Evolutionary conservation across 139 green algal genomes (phyloP), one percentile per base, ranked within the genome.

Genomic region (Yamagishiella unicocca): DNA sequence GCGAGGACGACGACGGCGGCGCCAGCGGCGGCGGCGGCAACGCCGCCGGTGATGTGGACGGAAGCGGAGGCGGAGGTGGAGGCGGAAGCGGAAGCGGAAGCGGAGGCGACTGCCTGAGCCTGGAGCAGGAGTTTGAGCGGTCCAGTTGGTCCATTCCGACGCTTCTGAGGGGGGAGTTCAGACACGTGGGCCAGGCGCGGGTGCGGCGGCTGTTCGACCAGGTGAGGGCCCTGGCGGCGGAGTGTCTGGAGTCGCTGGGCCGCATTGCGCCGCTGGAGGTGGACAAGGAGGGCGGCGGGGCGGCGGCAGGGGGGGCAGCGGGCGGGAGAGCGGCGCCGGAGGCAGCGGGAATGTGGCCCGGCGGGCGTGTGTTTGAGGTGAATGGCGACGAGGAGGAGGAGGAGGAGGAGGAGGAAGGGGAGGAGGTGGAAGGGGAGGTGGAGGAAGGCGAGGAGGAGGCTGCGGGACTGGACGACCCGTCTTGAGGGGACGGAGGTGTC

Each of bases 121-220:
- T 75, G 61, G 61, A 38, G 29, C 38, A n/a, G 14, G 62, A 86
- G 21, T 78, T 86, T 53, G 43, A 78, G 80, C 64, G 64, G 12
- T 33, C 38, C 43, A 68, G 64, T 37, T 86, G 80, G 80, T 66
- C 64, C 10, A 27, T 86, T 10, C 80, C 80, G 4, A 50, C 31
- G 31, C 61, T 86, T 19, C 5, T 77, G 7, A 33, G 67, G 3
- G 80, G 80, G 7, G 64, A 77, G 31, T 77, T 77, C 43, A 21
- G 61, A 27, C 80, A 62, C n/a, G 38, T 86, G 43, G 67, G 58
- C 21, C 80, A 78, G 80, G 14, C 45, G 37, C 80, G 64, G 19
- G 43, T 77, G 31, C 17, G 80, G 62, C 61, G 80, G n/a, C 25
- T 86, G 80, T 86, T 66, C 5, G 80, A 86, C n/a, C 62, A 86